A percentile compares a stretch with the other conserved stretches of the same genome.
phyloP scores from a whole-genome alignment of 2,329 filamentous ascomycete species.

The Xylaria sp. region DNA sequence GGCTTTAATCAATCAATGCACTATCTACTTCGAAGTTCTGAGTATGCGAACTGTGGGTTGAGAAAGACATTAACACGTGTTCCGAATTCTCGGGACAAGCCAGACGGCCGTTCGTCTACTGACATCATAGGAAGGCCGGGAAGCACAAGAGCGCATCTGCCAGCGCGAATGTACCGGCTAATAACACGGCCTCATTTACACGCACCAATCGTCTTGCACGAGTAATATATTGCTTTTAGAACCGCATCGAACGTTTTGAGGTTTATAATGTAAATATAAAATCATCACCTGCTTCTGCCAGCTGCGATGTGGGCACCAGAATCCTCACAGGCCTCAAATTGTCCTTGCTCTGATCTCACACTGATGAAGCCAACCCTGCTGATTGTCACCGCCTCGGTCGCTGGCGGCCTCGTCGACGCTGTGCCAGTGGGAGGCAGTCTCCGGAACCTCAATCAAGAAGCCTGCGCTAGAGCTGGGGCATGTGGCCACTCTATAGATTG shows the following conservation, averaged over 20 bases:
- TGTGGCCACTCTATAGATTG: slow-evolving; percentile 37
- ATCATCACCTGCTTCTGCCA: not conserved
- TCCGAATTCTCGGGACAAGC: not conserved
- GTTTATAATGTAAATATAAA: slow-evolving; percentile 8
- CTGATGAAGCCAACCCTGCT: slow-evolving; percentile 26
- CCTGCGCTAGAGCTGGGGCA: slow-evolving; percentile 25
- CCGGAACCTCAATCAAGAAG: slow-evolving; percentile 30
- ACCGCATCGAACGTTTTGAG: slow-evolving; percentile 4
- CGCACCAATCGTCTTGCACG: slow-evolving; percentile 23
- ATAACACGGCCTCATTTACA: slow-evolving; percentile 24
- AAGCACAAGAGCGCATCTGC: slow-evolving; percentile 3
- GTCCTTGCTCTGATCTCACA: not conserved
- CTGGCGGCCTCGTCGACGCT: slow-evolving; percentile 10
- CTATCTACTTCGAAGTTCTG: not conserved
- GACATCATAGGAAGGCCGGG: slow-evolving; percentile 6
- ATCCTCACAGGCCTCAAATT: not conserved
- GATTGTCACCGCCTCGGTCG: slow-evolving; percentile 4
- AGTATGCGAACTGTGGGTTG: not conserved
- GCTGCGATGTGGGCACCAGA: not conserved
- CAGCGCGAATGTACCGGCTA: slow-evolving; percentile 24
- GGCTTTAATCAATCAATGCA: not conserved
- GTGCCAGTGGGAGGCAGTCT: slow-evolving; percentile 32
- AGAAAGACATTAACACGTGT: slow-evolving; percentile 6
- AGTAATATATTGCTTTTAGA: slow-evolving; percentile 27
- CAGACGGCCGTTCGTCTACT: not conserved